Evolutionary conservation across 768 basidiomycete species (phyloP), one percentile per base, ranked within the genome.

Genomic region (Mycena belliarum): DNA sequence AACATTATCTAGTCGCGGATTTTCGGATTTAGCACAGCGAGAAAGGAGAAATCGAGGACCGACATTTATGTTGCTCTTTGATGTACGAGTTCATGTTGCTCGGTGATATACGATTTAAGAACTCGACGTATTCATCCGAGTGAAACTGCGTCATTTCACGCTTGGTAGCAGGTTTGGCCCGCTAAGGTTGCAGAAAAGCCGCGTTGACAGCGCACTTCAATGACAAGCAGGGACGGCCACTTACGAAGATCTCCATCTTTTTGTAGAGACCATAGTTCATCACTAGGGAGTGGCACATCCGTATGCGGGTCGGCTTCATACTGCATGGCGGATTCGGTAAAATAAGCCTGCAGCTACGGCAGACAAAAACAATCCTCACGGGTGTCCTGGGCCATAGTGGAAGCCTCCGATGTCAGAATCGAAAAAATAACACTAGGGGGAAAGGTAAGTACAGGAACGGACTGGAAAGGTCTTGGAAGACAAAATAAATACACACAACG

Each of bases 191-290:
- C 26, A 25, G 28, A 29, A 49, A 28, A 55, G 37, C 7, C 61
- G 49, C 29, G 57, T 52, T 37, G 24, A 45, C 18, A 53, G n/a
- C 29, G 26, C n/a, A 20, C 11, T n/a, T 11, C 24, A n/a, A 48
- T 42, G 32, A 24, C 28, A 28, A 35, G n/a, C 20, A 18, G 53
- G 16, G 26, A 9, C 21, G 46, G 20, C 8, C 49, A 81, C 97
- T 66, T 69, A 98, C 97, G 66, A 98, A 99, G 64, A 99, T 99
- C 74, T 99, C 97, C 97, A 99, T 99, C 76, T 95, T 95, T 76
- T 98, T 98, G 79, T 99, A 99, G 18, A 99, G 76, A 20, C 95
- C 95, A 72, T 98, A 98, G 75, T 98, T 99, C 97, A 99, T 99
- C 54, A 99, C 97, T 50, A 99, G 81, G 12, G 95, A 95, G 75